Percentiles rank a stretch among this genome's conserved stretches.
Conservation (phyloP, 2,329 filamentous ascomycete genomes). For the Sclerotinia trifoliorum region DNA sequence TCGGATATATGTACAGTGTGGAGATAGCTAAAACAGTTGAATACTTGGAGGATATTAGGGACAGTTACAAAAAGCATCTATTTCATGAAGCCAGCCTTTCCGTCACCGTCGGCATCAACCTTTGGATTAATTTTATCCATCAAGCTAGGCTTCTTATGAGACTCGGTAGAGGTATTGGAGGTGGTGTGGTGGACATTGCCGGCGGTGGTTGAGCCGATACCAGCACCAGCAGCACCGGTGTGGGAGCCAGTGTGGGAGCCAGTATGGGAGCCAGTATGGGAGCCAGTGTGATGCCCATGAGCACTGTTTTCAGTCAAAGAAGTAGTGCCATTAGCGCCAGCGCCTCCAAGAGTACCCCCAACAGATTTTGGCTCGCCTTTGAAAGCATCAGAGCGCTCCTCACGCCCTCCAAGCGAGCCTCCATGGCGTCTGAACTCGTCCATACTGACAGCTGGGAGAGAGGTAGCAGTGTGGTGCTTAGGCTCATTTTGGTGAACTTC, state of each 20-base stretch:
- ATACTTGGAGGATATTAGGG: background rate
- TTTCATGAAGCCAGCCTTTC: constrained; percentile 53
- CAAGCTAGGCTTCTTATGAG: constrained; percentile 46
- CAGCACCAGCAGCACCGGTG: constrained; percentile 19
- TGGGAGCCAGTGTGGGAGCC: constrained; percentile 16
- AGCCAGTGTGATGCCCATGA: constrained; percentile 21
- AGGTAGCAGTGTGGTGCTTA: constrained; percentile 63
- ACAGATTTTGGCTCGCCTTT: constrained; percentile 59
- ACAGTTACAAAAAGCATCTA: background rate
- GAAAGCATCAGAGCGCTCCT: constrained; percentile 58
- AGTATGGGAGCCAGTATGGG: constrained; percentile 22
- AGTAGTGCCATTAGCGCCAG: constrained; percentile 34
- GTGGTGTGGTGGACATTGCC: constrained; percentile 9
- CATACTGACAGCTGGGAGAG: constrained; percentile 63
- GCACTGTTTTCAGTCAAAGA: constrained; percentile 34
- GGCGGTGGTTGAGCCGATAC: background rate
- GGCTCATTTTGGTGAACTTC: constrained; percentile 68
- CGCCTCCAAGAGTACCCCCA: constrained; percentile 36
- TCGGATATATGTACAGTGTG: background rate
- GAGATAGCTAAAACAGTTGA: background rate
- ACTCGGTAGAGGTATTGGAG: constrained; percentile 18
- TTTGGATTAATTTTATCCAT: constrained; percentile 55
- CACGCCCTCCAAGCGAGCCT: constrained; percentile 53
- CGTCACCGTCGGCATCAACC: constrained; percentile 53
- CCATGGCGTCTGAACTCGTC: constrained; percentile 59